Conservation (phyloP, 805 yeast genomes). For the Candida ficus region DNA sequence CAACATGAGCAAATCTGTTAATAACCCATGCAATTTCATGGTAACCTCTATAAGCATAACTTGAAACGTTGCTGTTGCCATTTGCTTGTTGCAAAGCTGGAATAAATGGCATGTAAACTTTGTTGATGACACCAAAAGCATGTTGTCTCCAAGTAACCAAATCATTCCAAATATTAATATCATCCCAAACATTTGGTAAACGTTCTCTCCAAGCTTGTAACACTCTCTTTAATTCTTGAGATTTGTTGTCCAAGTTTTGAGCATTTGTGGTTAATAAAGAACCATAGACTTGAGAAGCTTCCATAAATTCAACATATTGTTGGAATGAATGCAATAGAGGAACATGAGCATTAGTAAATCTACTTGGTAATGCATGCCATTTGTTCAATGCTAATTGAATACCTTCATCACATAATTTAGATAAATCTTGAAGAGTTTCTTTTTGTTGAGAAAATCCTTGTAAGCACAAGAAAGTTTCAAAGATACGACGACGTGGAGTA, state of each 20-base stretch:
- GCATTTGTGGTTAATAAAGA: constrained; percentile 86
- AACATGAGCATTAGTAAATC: constrained; percentile 76
- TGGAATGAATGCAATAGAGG: constrained; percentile 92
- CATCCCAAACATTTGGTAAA: constrained; percentile 95
- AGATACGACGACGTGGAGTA: constrained; percentile 92
- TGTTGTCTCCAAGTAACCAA: constrained; percentile 98
- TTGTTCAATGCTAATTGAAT: constrained; percentile 86
- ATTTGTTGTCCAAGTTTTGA: constrained; percentile 84
- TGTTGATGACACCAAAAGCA: constrained; percentile 93
- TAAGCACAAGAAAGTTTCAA: constrained; percentile 87
- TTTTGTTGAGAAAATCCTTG: constrained; percentile 93
- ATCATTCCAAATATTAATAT: constrained; percentile 96
- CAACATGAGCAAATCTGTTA: constrained; percentile 96
- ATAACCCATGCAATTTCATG: constrained; percentile 99
- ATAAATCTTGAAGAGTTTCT: constrained; percentile 78
- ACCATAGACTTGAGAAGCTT: constrained; percentile 90
- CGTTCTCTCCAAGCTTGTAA: constrained; percentile 98
- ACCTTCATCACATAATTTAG: constrained; percentile 91
- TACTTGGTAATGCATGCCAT: constrained; percentile 84
- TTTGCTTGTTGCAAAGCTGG: constrained; percentile 75
- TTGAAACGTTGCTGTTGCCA: constrained; percentile 67
- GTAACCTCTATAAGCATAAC: constrained; percentile 95
- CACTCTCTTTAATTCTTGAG: constrained; percentile 91
- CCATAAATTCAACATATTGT: constrained; percentile 95
- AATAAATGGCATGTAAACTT: constrained; percentile 87